These are phyloP conservation scores for Populus euphratica DNA, from an alignment of 345 rosid genomes.

Conservation along the genomic window DNA sequence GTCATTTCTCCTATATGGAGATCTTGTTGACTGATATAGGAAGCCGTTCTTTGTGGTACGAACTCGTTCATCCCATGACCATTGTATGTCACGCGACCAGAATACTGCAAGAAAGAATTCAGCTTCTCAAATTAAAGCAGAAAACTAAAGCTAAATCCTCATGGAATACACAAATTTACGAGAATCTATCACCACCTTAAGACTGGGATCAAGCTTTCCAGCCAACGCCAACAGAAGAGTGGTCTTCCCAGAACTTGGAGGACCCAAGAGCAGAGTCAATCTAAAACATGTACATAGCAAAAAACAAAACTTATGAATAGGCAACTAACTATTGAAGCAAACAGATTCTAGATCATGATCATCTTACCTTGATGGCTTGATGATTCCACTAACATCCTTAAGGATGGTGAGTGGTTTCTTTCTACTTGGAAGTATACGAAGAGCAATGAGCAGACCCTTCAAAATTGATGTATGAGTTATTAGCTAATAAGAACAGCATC, in stretches of 20 bases:
- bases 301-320: not conserved
- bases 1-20: slow-evolving; percentile 59
- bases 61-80: slow-evolving; percentile 53
- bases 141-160: not conserved
- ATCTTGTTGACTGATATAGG: slow-evolving; percentile 71
- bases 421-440: slow-evolving; percentile 41
- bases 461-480: not conserved
- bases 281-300: slow-evolving; percentile 26
- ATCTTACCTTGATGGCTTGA: slow-evolving; percentile 68
- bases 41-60: slow-evolving; percentile 59
- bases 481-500: not conserved
- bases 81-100: slow-evolving; percentile 62
- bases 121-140: not conserved
- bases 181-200: slow-evolving; percentile 40
- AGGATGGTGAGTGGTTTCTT: slow-evolving; percentile 61
- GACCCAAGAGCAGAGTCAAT: slow-evolving; percentile 78
- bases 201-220: slow-evolving; percentile 58
- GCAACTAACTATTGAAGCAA: not conserved
- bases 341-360: not conserved
- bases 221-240: slow-evolving; percentile 72
- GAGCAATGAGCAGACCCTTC: slow-evolving; percentile 24
- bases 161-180: not conserved
- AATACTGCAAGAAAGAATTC: slow-evolving; percentile 29
- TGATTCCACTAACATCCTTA: slow-evolving; percentile 57
- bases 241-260: slow-evolving; percentile 85